Evolutionary conservation across 805 yeast species (phyloP).

Genomic region (Wickerhamiella sergipiensis): DNA sequence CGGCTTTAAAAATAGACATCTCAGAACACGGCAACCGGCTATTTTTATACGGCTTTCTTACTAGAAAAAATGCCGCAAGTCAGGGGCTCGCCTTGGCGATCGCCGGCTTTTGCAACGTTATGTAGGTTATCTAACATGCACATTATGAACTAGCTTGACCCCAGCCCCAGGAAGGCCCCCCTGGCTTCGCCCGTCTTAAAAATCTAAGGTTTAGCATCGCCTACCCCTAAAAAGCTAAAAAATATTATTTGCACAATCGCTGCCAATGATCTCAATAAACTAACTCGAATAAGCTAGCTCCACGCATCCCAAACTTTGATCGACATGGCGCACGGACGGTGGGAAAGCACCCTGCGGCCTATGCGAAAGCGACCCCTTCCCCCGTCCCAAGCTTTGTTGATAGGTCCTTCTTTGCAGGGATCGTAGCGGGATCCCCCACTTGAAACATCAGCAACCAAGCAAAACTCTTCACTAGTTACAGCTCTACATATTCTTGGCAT

Average conservation of each 20-base stretch:
- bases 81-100: background rate
- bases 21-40: no score
- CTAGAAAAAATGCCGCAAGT: background rate
- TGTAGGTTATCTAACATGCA: background rate
- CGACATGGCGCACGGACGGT: background rate
- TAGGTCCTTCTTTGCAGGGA: no score
- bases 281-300: no score
- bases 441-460: no score
- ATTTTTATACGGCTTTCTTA: no score
- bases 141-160: background rate
- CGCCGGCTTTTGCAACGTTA: background rate
- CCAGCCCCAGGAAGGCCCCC: background rate
- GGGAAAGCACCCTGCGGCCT: no score
- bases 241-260: background rate
- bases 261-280: no score
- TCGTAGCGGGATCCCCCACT: no score
- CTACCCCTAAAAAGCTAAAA: background rate
- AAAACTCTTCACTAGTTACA: no score
- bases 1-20: no score
- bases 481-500: background rate
- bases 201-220: background rate
- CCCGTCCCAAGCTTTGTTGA: no score
- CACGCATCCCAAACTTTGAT: background rate
- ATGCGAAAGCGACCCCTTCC: no score
- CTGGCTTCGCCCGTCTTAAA: background rate